These are phyloP conservation scores for Neurospora africana DNA, from an alignment of 495 filamentous ascomycete species.

Conservation along the genomic window DNA sequence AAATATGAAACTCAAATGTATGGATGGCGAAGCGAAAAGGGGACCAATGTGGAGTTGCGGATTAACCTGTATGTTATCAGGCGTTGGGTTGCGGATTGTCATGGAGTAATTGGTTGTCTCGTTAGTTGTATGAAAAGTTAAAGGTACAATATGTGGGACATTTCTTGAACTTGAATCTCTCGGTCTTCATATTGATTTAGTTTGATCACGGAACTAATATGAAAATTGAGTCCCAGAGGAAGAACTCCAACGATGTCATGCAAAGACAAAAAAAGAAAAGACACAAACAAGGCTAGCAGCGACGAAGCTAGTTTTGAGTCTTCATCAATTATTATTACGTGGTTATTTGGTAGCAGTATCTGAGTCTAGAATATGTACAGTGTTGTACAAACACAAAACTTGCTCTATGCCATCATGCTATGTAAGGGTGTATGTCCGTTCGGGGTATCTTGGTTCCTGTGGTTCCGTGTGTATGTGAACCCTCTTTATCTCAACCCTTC, in stretches of 20 bases:
- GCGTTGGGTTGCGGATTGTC: background rate
- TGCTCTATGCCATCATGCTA: background rate
- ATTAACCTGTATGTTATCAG: background rate
- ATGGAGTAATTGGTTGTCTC: background rate
- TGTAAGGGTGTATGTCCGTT: background rate
- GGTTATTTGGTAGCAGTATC: background rate
- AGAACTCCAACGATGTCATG: background rate
- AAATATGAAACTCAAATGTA: background rate
- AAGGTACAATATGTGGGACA: background rate
- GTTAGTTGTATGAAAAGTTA: background rate
- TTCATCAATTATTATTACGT: background rate
- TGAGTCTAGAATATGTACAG: background rate
- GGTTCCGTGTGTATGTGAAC: background rate
- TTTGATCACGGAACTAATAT: background rate
- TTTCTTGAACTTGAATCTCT: no score
- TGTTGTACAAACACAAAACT: background rate
- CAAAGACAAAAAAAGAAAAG: background rate
- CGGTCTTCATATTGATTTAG: background rate
- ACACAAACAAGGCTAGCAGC: background rate
- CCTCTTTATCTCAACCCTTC: background rate
- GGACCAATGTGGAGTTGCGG: background rate
- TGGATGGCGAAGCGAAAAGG: background rate
- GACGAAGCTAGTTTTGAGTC: background rate
- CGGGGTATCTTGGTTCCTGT: background rate
- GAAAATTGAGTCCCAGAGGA: background rate